These are phyloP conservation scores for Mollisia scopiformis DNA, from an alignment of 2,329 filamentous ascomycete genomes.

Conservation along the genomic window DNA sequence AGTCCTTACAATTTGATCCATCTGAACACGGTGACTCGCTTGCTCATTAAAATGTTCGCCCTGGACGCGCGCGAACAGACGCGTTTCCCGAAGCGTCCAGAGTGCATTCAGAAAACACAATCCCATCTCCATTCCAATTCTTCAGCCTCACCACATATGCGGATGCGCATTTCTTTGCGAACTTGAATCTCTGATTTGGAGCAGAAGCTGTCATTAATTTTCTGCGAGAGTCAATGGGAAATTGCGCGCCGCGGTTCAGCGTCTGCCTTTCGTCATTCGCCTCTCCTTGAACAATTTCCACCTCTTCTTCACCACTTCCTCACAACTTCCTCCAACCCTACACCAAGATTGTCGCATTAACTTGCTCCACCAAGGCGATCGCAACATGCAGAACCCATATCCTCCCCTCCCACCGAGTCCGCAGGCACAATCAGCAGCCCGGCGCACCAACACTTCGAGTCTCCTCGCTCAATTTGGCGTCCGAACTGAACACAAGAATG, in stretches of 20 bases:
- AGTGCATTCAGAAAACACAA: background rate
- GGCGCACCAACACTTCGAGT: slow-evolving; percentile 25
- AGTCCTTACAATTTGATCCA: background rate
- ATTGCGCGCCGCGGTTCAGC: background rate
- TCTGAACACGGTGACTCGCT: background rate
- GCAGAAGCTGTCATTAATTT: background rate
- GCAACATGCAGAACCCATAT: background rate
- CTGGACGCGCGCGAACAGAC: background rate
- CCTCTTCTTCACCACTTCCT: background rate
- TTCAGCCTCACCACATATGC: background rate
- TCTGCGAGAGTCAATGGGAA: slow-evolving; percentile 10
- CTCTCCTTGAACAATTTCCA: slow-evolving; percentile 10
- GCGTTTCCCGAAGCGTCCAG: background rate
- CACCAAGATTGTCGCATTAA: too few species aligned
- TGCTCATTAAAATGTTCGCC: background rate
- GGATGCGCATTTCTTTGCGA: background rate
- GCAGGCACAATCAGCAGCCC: background rate
- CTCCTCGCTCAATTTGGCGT: slow-evolving; percentile 32
- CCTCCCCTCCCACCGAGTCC: background rate
- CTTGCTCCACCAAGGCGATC: background rate
- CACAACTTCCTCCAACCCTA: background rate
- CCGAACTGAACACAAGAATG: slow-evolving; percentile 34
- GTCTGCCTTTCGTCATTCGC: background rate
- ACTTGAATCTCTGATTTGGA: background rate
- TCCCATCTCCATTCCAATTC: background rate